Base-by-base conservation (phyloP, 305 asterid genomes). In the Stenogyne calaminthoides region DNA sequence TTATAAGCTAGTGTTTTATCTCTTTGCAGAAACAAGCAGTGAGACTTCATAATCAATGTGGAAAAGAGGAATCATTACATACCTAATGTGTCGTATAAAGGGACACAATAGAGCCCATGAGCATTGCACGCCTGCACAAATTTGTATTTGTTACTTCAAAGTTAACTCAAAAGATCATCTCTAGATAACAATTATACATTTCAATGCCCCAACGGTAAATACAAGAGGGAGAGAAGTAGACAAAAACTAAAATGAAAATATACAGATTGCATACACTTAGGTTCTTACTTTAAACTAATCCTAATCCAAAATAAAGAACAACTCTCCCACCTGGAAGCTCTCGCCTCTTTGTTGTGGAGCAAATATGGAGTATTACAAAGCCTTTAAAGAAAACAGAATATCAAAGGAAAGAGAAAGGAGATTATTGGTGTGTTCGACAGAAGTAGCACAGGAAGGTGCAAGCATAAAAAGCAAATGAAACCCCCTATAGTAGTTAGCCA, bases 71-170 rank as follows among this genome's bases (percentile, higher is more conserved):
- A 56, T 34, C 2, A 27, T 60, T 76, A 59, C 83, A 76, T 94
- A 90, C 99, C 99, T 84, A 94, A 84, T 20, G 99, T 90, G 88
- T 94, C 99, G 49, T 94, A 94, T 64, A 94, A 73, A 69, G 99
- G 99, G 78, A 94, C 96, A 78, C 99, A 92, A 64, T 88, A 84
- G 64, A 94, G 91, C 40, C 99, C 99, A 80, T 90, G 99, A 81
- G 98, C 99, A 86, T 94, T 94, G 76, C 99, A 94, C 14, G 99
- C 99, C 99, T 91, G 93, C 88, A 85, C 73, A 46, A 76, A 32
- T 62, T 77, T 71, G 42, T 71, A n/a, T n/a, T n/a, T n/a, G n/a
- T 37, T 46, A 54, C 47, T 58, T 80, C 74, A 87, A 68, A 65
- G 52, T 27, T 56, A 70, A 71, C 67, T 67, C 34, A 58, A 68